Evolutionary conservation across 768 basidiomycete species (phyloP).

Genomic region (Exsudoporus frostii): DNA sequence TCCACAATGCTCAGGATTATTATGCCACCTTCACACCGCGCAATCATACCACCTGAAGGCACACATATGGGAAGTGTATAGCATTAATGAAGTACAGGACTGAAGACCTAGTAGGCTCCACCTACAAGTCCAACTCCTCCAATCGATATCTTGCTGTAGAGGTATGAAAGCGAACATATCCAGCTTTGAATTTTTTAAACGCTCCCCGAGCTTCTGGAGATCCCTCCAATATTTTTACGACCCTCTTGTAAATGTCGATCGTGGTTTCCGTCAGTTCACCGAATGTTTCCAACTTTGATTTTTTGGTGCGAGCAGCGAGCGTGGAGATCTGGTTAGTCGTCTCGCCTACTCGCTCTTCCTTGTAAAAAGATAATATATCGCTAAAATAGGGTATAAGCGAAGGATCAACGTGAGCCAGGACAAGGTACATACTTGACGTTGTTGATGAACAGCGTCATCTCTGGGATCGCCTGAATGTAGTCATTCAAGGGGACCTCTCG

Average conservation of each 20-base stretch:
- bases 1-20: not conserved
- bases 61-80: no score
- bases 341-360: conserved; percentile 38
- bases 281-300: conserved; percentile 30
- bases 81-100: no score
- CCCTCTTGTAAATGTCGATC: conserved; percentile 19
- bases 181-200: conserved; percentile 13
- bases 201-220: conserved; percentile 16
- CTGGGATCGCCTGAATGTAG: conserved; percentile 30
- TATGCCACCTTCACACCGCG: not conserved
- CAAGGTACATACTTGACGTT: conserved; percentile 34
- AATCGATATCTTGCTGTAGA: conserved; percentile 24
- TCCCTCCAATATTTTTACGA: conserved; percentile 22
- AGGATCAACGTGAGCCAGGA: not conserved
- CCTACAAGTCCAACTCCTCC: conserved; percentile 16
- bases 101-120: no score
- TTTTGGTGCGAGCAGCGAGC: no score
- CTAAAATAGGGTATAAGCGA: conserved; percentile 16
- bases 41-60: not conserved
- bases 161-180: conserved; percentile 29
- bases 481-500: no score
- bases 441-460: conserved; percentile 32
- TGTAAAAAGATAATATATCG: conserved; percentile 40
- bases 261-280: conserved; percentile 24
- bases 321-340: conserved; percentile 34